Percentiles rank a stretch among this genome's conserved stretches.
These are phyloP conservation scores for Globisporangium heterothallicum DNA, from an alignment of 352 stramenopile species.

Conservation along the genomic window DNA sequence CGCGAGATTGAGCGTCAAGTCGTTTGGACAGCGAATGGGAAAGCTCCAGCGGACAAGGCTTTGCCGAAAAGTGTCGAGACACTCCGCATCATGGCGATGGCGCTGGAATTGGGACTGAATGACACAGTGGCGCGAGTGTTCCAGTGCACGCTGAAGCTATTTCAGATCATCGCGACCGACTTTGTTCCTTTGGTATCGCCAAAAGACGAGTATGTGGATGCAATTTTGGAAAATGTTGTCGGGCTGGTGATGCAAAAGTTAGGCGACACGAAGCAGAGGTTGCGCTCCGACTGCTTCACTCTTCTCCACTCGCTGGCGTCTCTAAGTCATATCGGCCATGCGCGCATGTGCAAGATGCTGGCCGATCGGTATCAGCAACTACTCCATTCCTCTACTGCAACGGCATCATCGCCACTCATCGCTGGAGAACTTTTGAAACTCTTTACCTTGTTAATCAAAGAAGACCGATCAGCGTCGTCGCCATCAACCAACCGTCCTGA, in stretches of 20 bases:
- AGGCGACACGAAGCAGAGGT: conserved; percentile 67
- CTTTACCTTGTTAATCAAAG: conserved; percentile 55
- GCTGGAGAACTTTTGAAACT: conserved; percentile 58
- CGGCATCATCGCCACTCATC: conserved; percentile 44
- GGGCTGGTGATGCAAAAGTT: conserved; percentile 66
- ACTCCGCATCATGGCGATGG: conserved; percentile 47
- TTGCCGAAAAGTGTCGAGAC: conserved; percentile 52
- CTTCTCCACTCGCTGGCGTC: conserved; percentile 58
- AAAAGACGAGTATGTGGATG: conserved; percentile 41
- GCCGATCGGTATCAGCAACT: conserved; percentile 50
- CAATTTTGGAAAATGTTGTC: conserved; percentile 56
- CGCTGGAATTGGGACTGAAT: conserved; percentile 63
- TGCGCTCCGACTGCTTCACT: conserved; percentile 69
- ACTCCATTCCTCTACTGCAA: conserved; percentile 17
- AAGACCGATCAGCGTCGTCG: conserved; percentile 14
- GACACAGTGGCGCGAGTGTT: conserved; percentile 77
- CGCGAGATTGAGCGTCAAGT: conserved; percentile 72
- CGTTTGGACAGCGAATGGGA: conserved; percentile 42
- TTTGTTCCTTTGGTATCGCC: conserved; percentile 55
- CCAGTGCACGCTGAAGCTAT: conserved; percentile 66
- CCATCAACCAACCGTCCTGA: conserved; percentile 17
- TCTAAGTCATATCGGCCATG: conserved; percentile 51
- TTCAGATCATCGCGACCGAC: conserved; percentile 64
- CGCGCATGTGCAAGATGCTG: conserved; percentile 59
- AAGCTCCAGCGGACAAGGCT: conserved; percentile 33